Conservation (phyloP, 805 yeast genomes). For the Sungouiella blattae region DNA sequence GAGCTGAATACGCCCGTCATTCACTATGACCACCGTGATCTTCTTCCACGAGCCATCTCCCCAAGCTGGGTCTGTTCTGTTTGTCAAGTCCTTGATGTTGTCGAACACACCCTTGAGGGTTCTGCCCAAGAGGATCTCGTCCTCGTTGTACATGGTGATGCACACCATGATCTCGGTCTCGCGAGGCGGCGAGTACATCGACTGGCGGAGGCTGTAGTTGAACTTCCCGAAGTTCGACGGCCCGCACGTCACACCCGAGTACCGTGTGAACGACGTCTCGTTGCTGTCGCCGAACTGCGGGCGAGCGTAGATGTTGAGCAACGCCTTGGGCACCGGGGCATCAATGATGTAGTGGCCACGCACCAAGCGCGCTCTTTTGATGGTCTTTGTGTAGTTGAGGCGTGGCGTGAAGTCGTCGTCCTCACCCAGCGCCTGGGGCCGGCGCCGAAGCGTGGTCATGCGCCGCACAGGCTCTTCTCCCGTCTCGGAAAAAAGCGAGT, state of each 20-base stretch:
- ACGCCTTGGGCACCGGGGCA: constrained; percentile 38
- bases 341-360: constrained; percentile 47
- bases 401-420: constrained; percentile 37
- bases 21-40: constrained; percentile 81
- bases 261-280: constrained; percentile 84
- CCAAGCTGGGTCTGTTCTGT: constrained; percentile 70
- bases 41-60: constrained; percentile 96
- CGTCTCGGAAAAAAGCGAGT: constrained; percentile 39
- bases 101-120: constrained; percentile 86
- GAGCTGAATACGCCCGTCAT: constrained; percentile 88
- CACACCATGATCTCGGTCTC: constrained; percentile 83
- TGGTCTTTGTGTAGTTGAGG: constrained; percentile 38
- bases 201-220: constrained; percentile 79
- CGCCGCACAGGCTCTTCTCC: constrained; percentile 36
- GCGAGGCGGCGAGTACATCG: constrained; percentile 72
- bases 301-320: constrained; percentile 30
- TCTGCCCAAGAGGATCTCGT: constrained; percentile 74
- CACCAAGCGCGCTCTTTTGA: constrained; percentile 50
- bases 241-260: constrained; percentile 91
- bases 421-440: constrained; percentile 1
- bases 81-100: constrained; percentile 71
- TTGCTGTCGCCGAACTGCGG: constrained; percentile 12
- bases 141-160: constrained; percentile 87
- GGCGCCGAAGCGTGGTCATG: constrained; percentile 27
- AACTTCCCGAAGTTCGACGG: constrained; percentile 63